Conservation (phyloP, 139 green algal species). For the Limnomonas spitsbergensis region DNA sequence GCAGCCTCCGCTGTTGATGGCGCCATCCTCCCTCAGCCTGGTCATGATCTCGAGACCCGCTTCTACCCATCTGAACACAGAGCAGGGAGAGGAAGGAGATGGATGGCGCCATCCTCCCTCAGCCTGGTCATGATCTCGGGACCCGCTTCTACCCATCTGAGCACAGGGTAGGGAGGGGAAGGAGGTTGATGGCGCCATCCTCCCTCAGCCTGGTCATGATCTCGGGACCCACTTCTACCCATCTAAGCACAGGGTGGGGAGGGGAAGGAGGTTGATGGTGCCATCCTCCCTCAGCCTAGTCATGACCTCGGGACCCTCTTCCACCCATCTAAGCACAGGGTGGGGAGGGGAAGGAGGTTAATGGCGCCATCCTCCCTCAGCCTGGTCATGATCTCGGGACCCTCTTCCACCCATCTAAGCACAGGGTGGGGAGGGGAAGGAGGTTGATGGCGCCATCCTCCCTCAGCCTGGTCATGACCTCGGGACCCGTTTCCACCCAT, state of each 20-base stretch:
- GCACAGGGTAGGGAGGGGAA: neutral
- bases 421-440: no score
- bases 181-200: neutral
- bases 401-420: neutral
- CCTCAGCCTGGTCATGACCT: neutral
- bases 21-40: neutral
- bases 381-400: neutral
- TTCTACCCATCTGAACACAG: constrained; percentile 6
- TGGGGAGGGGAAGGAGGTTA: no score
- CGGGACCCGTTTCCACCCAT: neutral
- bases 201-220: neutral
- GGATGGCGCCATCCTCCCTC: neutral
- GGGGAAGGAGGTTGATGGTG: no score
- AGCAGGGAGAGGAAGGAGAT: no score
- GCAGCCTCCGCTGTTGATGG: constrained; percentile 9
- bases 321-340: neutral
- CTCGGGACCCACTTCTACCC: neutral
- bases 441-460: neutral
- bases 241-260: neutral
- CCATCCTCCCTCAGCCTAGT: neutral
- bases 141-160: constrained; percentile 1
- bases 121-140: neutral
- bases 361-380: neutral
- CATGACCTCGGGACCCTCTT: neutral
- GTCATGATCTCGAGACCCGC: neutral